Evolutionary conservation across 495 filamentous ascomycete genomes (phyloP), one percentile per base, ranked within the genome.

Genomic region (Penicillium parvum): DNA sequence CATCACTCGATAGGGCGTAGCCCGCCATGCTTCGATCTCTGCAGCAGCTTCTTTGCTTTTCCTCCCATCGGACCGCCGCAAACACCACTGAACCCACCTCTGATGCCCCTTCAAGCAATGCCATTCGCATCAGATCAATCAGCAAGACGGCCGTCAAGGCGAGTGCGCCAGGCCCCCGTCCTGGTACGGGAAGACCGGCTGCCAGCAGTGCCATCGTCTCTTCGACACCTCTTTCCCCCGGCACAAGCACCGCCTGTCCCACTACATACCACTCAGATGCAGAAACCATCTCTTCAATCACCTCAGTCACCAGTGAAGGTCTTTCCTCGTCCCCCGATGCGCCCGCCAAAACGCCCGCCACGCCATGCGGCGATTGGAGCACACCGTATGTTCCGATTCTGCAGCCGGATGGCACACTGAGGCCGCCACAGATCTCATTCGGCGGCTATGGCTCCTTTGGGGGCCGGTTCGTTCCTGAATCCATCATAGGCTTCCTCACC

Each of bases 391-490:
- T 49, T 19, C 41, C 48, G 12, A 55, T 58, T 30, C 37, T 61
- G 55, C 57, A 61, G 40, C 11, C 17, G 37, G 52, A 58, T 50
- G 50, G 51, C n/a, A 50, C 39, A 25, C 45, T 55, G 22, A 47
- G 23, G 37, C 50, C 57, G 33, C 56, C 53, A 44, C 48, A 40
- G 16, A 37, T 60, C 12, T 50, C 42, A 44, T 58, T 49, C 28
- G 47, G 49, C 40, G 58, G 53, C 10, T 64, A 64, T 37, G 63
- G 63, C 16, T 23, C 46, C 7, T 66, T 54, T 30, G 63, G 63
- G 35, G 63, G 63, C 47, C 55, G 50, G 49, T 66, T 61, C 22
- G 58, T 52, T 15, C 51, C 58, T 33, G 63, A 66, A 55, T 55
- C 58, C 5, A 58, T 64, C 27, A 58, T 66, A 35, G 53, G 51